Evolutionary conservation across 495 filamentous ascomycete genomes (phyloP), one percentile per base, ranked within the genome.

Genomic region (Penicillium robsamsonii): DNA sequence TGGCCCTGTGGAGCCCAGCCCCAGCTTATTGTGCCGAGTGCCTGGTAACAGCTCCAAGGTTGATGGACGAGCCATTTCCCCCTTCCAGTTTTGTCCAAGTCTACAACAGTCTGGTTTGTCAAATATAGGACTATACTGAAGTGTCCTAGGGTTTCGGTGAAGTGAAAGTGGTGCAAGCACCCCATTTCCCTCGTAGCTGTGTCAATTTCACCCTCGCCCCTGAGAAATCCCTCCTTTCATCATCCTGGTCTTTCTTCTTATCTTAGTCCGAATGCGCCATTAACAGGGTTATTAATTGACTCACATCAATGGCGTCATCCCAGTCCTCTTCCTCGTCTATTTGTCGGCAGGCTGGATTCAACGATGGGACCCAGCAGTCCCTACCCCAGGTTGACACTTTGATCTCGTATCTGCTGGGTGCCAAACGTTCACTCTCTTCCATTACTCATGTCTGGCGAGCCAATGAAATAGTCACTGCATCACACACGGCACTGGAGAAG

Each of bases 361-460:
- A 30, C 46, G 4, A 30, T 11, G 25, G 45, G 27, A 62, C 62
- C n/a, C 55, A 67, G 31, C 57, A 58, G 22, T 55, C 64, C 11
- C 59, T 68, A 48, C 72, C 69, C 27, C 67, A 67, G 29, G 80
- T 94, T 50, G 89, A 94, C 53, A 84, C 81, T 3, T 83, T 96
- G 27, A 87, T 96, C 43, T 78, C 81, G 2, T 84, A 95, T 74
- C 88, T 97, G 27, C 81, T 97, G 15, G 87, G 86, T 40, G 89
- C 95, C 4, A 98, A 97, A 73, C 84, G 90, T 25, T 92, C 93
- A 8, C 83, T 98, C 3, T 88, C 89, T n/a, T 91, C 90, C 2
- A 90, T 93, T 61, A 81, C 75, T 45, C 85, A 92, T 59, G 91
- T 97, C 40, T 86, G 86, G 70, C 89, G 90, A 41, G 94, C 93